Evolutionary conservation across 352 stramenopile genomes (phyloP), one percentile per base, ranked within the genome.

Genomic region (Pythium periplocum): DNA sequence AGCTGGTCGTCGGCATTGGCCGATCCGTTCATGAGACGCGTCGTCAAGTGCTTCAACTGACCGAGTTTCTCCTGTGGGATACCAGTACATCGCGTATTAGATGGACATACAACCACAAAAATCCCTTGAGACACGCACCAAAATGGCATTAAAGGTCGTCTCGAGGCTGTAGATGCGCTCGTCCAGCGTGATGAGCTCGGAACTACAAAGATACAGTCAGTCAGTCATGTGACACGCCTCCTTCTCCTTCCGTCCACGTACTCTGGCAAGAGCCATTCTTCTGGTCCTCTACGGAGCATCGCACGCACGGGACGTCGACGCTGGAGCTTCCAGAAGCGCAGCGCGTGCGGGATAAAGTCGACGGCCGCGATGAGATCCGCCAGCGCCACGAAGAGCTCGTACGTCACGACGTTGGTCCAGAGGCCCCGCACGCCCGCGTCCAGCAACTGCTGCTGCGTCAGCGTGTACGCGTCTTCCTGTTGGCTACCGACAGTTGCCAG

Each of bases 251-350:
- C 10, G 11, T 34, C 9, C 26, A n/a, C 61, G 36, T 60, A 84
- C 73, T 62, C 71, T 0, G 81, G 66, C 37, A 77, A 37, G 9
- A 87, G 48, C 81, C 81, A 92, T 49, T 90, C 77, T 43, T 82
- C 68, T 0, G 81, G 81, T 0, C 75, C 75, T 38, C 69, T 62
- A 52, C 79, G 64, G 17, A 92, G 44, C 4, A 66, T 61, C 6
- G 83, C 78, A 4, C 78, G 72, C 36, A 86, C 41, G 0, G 75
- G 73, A 1, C 67, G 62, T 17, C 71, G 75, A 36, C 60, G 68
- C 64, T 77, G 45, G 17, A 68, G 58, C 60, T 87, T 92, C 81
- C 81, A 92, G 59, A 82, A 92, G 34, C 57, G 57, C 30, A 89
- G 62, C 2, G 78, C 59, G 10, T 80, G 66, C n/a, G 81, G 81